phyloP scores from a whole-genome alignment of 1,284 basidiomycete genomes.

The Sporisorium iseilematis-ciliati region DNA sequence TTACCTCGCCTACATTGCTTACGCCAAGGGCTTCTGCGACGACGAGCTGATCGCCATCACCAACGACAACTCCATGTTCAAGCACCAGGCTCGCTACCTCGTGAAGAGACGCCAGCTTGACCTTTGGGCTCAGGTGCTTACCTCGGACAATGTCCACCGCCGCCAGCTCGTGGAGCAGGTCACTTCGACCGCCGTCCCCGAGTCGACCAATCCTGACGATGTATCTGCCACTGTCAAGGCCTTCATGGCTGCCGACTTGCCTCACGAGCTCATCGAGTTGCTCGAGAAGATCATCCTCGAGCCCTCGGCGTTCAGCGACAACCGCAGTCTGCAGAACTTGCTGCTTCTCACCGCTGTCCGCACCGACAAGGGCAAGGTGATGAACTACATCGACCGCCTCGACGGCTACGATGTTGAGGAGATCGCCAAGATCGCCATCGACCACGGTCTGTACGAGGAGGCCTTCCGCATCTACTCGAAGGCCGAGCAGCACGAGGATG shows the following conservation, averaged over 20 bases:
- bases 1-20: slow-evolving; percentile 98
- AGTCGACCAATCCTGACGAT: slow-evolving; percentile 98
- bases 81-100: slow-evolving; percentile 97
- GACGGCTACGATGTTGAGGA: slow-evolving; percentile 94
- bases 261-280: slow-evolving; percentile 95
- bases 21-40: slow-evolving; percentile 99
- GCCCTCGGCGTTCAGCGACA: slow-evolving; percentile 96
- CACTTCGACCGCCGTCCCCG: slow-evolving; percentile 84
- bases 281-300: slow-evolving; percentile 99
- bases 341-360: slow-evolving; percentile 95
- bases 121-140: slow-evolving; percentile 95
- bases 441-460: slow-evolving; percentile 95
- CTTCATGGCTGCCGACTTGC: slow-evolving; percentile 96
- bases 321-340: slow-evolving; percentile 78
- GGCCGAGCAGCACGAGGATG: slow-evolving; percentile 73
- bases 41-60: slow-evolving; percentile 97
- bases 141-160: slow-evolving; percentile 89
- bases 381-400: slow-evolving; percentile 97
- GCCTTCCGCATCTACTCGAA: slow-evolving; percentile 76
- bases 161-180: slow-evolving; percentile 95
- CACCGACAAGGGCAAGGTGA: slow-evolving; percentile 98
- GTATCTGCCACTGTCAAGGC: slow-evolving; percentile 99
- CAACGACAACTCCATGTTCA: slow-evolving; percentile 99
- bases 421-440: slow-evolving; percentile 96
- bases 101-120: slow-evolving; percentile 95